Evolutionary conservation across 2,329 filamentous ascomycete genomes (phyloP).

Genomic region (Pseudofabraea citricarpa): DNA sequence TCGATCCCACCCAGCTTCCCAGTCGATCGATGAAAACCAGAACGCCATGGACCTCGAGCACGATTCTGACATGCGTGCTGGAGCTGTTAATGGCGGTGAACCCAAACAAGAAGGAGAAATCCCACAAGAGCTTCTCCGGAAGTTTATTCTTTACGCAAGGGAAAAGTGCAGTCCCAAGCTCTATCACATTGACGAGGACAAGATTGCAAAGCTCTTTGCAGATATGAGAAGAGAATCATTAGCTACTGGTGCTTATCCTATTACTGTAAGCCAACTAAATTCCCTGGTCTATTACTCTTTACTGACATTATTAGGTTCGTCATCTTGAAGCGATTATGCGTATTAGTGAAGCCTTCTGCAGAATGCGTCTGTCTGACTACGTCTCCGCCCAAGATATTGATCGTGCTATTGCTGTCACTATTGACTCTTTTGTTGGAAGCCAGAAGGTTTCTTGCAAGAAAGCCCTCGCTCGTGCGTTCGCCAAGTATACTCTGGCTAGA

Average conservation of each 20-base stretch:
- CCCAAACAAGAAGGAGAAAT: constrained; percentile 66
- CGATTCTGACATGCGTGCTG: constrained; percentile 40
- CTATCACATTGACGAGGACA: constrained; percentile 97
- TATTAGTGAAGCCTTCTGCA: constrained; percentile 89
- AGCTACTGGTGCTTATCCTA: constrained; percentile 93
- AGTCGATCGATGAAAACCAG: constrained; percentile 40
- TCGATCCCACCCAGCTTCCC: constrained; percentile 69
- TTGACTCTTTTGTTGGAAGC: constrained; percentile 91
- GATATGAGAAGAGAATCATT: constrained; percentile 93
- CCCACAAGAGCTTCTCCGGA: constrained; percentile 82
- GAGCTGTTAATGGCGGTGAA: constrained; percentile 35
- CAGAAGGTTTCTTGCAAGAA: constrained; percentile 99
- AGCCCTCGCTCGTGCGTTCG: constrained; percentile 87
- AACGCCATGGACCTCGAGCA: constrained; percentile 61
- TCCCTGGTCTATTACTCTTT: neutral
- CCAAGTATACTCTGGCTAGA: constrained; percentile 72
- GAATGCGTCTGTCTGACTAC: constrained; percentile 97
- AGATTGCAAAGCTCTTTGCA: constrained; percentile 87
- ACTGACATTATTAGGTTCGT: constrained; percentile 61
- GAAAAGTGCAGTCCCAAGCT: constrained; percentile 88
- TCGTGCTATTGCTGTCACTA: constrained; percentile 91
- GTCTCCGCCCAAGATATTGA: constrained; percentile 88
- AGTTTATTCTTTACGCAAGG: constrained; percentile 94
- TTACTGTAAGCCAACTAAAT: constrained; percentile 64
- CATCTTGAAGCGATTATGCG: constrained; percentile 97